Evolutionary conservation across 208 protist species (phyloP).

Genomic region (Lotmaria passim): DNA sequence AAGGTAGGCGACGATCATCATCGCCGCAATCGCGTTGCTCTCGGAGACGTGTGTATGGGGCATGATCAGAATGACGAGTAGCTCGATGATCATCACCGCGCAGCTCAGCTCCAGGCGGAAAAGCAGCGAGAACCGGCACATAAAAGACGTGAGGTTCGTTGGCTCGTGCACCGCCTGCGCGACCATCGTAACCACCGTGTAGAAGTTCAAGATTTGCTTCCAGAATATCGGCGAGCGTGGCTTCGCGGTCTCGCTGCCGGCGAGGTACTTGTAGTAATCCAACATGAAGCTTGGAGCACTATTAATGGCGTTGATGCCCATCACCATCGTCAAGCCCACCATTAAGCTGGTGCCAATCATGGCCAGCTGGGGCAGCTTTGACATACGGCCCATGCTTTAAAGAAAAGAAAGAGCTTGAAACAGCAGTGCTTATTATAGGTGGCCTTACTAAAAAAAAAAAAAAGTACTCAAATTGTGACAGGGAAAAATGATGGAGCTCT

Average conservation of each 20-base stretch:
- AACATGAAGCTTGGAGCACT: conserved; percentile 87
- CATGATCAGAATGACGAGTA: conserved; percentile 69
- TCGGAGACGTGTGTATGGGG: conserved; percentile 45
- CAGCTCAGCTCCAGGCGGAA: conserved; percentile 57
- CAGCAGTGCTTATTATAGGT: too few species aligned
- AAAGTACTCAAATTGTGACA: too few species aligned
- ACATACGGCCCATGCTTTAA: conserved; percentile 7
- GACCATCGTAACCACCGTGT: conserved; percentile 79
- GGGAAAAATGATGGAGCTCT: too few species aligned
- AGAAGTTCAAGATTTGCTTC: conserved; percentile 78
- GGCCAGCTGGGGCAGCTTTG: conserved; percentile 34
- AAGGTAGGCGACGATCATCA: conserved; percentile 75
- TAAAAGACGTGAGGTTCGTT: conserved; percentile 73
- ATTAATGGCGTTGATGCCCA: conserved; percentile 90
- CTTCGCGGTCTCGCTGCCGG: conserved; percentile 35
- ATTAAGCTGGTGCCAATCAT: conserved; percentile 80
- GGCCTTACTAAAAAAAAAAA: too few species aligned
- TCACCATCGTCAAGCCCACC: conserved; percentile 84
- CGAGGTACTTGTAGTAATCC: conserved; percentile 82
- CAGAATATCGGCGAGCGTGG: conserved; percentile 56
- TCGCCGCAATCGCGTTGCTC: conserved; percentile 58
- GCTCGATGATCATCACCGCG: conserved; percentile 63
- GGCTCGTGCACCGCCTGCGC: conserved; percentile 76
- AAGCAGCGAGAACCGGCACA: conserved; percentile 74
- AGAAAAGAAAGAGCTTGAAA: conserved; percentile 25